These are phyloP conservation scores for Botrytis squamosa DNA, from an alignment of 2,329 filamentous ascomycete species.

Conservation along the genomic window DNA sequence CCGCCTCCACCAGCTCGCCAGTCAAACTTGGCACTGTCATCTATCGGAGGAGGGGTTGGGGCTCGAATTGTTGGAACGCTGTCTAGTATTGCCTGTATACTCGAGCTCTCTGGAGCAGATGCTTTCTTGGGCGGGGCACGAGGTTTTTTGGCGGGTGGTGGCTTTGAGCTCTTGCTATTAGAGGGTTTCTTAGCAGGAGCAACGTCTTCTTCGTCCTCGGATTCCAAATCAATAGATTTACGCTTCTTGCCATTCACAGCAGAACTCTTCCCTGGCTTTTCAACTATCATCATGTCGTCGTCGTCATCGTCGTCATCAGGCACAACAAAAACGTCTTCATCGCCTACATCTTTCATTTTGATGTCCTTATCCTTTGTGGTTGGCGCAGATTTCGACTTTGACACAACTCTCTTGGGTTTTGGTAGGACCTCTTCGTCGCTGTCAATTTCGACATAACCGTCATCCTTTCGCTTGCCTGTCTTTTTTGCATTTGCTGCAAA, in stretches of 20 bases:
- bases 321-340: slow-evolving; percentile 36
- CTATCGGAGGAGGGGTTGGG: slow-evolving; percentile 76
- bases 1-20: slow-evolving; percentile 64
- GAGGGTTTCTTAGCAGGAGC: slow-evolving; percentile 57
- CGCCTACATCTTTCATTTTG: slow-evolving; percentile 40
- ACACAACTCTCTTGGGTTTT: slow-evolving; percentile 51
- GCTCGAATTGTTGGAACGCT: slow-evolving; percentile 80
- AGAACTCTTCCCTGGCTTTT: slow-evolving; percentile 32
- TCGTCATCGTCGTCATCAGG: slow-evolving; percentile 47
- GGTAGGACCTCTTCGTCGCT: slow-evolving; percentile 67
- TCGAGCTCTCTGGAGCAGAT: slow-evolving; percentile 63
- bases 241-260: slow-evolving; percentile 51
- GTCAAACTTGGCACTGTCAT: slow-evolving; percentile 73
- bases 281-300: slow-evolving; percentile 43
- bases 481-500: slow-evolving; percentile 71
- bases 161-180: slow-evolving; percentile 37
- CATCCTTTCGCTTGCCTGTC: slow-evolving; percentile 64
- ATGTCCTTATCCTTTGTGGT: slow-evolving; percentile 46
- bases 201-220: slow-evolving; percentile 54
- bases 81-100: slow-evolving; percentile 81
- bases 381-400: slow-evolving; percentile 43
- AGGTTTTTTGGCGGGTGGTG: slow-evolving; percentile 39
- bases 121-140: slow-evolving; percentile 55
- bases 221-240: slow-evolving; percentile 55
- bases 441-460: slow-evolving; percentile 69